A percentile compares a stretch with the other conserved stretches of the same genome.
Conservation (phyloP, 2,329 filamentous ascomycete genomes). For the Ramularia endophylla region DNA sequence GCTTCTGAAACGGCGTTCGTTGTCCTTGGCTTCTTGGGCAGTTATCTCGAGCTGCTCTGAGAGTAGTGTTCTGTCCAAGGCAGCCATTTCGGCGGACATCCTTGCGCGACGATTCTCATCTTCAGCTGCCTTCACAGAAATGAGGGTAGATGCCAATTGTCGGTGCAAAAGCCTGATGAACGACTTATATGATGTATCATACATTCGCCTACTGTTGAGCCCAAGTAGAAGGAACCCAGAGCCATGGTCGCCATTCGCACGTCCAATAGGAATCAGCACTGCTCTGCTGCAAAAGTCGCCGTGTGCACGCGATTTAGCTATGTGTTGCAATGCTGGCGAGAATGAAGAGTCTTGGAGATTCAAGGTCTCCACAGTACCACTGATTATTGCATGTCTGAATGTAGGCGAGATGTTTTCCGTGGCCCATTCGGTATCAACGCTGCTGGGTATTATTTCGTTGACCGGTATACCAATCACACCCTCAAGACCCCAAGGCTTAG, state of each 20-base stretch:
- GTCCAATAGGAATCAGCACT: constrained; percentile 31
- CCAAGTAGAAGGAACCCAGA: constrained; percentile 27
- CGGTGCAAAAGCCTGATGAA: constrained; percentile 30
- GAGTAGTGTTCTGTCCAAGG: constrained; percentile 12
- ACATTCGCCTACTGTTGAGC: constrained; percentile 31
- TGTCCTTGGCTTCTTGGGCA: constrained; percentile 21
- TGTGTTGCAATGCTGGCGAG: constrained; percentile 1
- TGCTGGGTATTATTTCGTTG: constrained; percentile 3
- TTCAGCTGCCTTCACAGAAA: constrained; percentile 26
- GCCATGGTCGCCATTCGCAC: constrained; percentile 12
- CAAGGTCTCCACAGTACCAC: constrained; percentile 16
- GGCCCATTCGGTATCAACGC: constrained; percentile 10
- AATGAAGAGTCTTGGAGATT: constrained; percentile 1
- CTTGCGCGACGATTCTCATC: constrained; percentile 11
- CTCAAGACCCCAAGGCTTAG: constrained; percentile 5
- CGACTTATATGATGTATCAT: constrained; percentile 29
- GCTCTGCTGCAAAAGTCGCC: constrained; percentile 29
- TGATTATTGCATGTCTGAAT: constrained; percentile 7
- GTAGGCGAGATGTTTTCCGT: constrained; percentile 4
- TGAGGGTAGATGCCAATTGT: constrained; percentile 18
- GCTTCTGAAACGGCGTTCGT: constrained; percentile 30
- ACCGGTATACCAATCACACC: constrained; percentile 1
- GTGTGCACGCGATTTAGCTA: constrained; percentile 10
- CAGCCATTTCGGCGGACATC: constrained; percentile 11
- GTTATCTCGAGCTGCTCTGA: constrained; percentile 20